Evolutionary conservation across 768 basidiomycete genomes (phyloP), one percentile per base, ranked within the genome.

Genomic region (Lenzites betulinus): DNA sequence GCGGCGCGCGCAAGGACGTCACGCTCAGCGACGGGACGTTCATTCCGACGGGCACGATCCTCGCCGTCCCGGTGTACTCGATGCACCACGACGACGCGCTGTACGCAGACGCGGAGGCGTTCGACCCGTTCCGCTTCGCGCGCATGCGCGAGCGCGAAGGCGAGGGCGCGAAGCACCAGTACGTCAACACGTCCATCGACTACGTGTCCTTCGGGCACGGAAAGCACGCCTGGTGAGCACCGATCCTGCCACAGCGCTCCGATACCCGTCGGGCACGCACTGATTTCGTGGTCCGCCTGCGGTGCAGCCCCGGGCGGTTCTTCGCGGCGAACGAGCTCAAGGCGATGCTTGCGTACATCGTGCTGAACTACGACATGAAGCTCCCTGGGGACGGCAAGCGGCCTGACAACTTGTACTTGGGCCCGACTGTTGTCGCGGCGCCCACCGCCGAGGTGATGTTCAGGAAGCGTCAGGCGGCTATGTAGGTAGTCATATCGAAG

Each of bases 21-120:
- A 77, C 73, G 1, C 76, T 83, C 57, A 79, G 78, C 2, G 75
- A 82, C 63, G 80, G 79, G 7, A 76, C 75, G 2, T 62, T 66
- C 41, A 62, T 82, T 9, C 80, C 79, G 2, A 67, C 70, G 30
- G 79, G 77, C 7, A 74, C 76, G 1, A 66, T 71, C 23, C 57
- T 81, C 7, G 64, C 68, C 11, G 66, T 74, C 2, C 66, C 78
- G 0, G 47, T 65, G 20, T 58, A 59, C 15, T 68, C 69, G 7
- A 71, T 70, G 47, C 79, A 81, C 51, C 42, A 22, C 23, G 67
- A 70, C 51, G 62, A 70, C 55, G 58, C 54, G 12, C 58, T 73
- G 39, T 80, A 78, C 63, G 33, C 64, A 0, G 66, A 79, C 53
- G 64, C 80, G 0, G 52, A 67, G 73, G 22, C 23, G 8, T 46